Conservation (phyloP, 2,329 filamentous ascomycete species). For the Phyllosticta citriasiana region DNA sequence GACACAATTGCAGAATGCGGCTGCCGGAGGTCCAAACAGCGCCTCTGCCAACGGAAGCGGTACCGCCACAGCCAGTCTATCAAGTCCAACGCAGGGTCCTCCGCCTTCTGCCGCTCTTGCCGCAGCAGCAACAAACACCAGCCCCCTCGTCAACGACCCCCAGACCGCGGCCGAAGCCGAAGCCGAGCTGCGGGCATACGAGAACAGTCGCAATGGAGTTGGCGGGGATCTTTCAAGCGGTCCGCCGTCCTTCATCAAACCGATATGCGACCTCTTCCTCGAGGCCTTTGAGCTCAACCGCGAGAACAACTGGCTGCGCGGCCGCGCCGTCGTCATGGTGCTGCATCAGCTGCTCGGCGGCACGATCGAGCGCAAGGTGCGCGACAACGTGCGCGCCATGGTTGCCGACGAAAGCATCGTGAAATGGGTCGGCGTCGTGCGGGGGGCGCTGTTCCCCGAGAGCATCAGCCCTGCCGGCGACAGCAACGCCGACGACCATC, state of each 20-base stretch:
- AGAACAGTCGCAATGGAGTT: conserved; percentile 38
- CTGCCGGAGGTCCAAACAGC: conserved; percentile 14
- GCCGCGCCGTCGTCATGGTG: conserved; percentile 89
- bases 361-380: conserved; percentile 90
- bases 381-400: conserved; percentile 67
- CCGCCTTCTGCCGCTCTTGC: neutral
- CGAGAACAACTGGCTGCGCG: conserved; percentile 94
- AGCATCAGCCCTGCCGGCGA: conserved; percentile 36
- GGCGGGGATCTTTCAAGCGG: conserved; percentile 59
- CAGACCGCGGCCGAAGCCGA: conserved; percentile 65
- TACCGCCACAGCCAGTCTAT: neutral
- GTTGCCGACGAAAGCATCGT: conserved; percentile 70
- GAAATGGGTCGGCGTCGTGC: conserved; percentile 63
- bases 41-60: conserved; percentile 21
- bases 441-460: conserved; percentile 70
- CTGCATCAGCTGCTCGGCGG: conserved; percentile 91
- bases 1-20: conserved; percentile 32
- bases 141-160: conserved; percentile 36
- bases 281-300: conserved; percentile 91
- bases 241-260: conserved; percentile 75
- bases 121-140: conserved; percentile 33
- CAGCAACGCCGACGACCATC: neutral
- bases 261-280: conserved; percentile 94
- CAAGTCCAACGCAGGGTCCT: neutral
- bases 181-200: conserved; percentile 86